These are phyloP conservation scores for Jackrogersella multiformis DNA, from an alignment of 495 filamentous ascomycete species.

Conservation along the genomic window DNA sequence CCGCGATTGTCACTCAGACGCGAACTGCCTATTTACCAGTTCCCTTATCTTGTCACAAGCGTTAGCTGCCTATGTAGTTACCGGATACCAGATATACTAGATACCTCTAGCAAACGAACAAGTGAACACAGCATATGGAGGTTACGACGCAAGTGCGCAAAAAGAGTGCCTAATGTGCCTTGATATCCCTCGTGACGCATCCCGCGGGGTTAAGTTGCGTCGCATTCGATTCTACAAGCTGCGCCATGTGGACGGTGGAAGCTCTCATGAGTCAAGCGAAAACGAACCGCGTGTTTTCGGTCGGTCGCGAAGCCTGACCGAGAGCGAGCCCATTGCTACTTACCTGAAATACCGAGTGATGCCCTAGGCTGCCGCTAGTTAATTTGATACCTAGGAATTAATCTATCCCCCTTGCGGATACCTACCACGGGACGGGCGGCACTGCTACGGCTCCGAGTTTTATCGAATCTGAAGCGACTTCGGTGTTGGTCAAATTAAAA, in stretches of 20 bases:
- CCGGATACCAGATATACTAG: no score
- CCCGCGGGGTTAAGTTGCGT: constrained; percentile 23
- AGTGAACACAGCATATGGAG: constrained; percentile 12
- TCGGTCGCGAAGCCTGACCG: constrained; percentile 32
- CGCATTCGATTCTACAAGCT: constrained; percentile 30
- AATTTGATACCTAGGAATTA: no score
- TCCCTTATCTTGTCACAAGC: background rate
- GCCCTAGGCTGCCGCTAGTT: no score
- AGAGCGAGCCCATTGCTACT: constrained; percentile 8
- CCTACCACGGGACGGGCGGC: constrained; percentile 7
- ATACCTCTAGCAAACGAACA: background rate
- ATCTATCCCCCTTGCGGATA: background rate
- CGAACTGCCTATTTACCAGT: constrained; percentile 12
- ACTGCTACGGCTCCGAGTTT: constrained; percentile 18
- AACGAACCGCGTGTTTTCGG: constrained; percentile 26
- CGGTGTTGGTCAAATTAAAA: constrained; percentile 10
- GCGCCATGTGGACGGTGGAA: constrained; percentile 32
- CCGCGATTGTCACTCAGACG: constrained; percentile 25
- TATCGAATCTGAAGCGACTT: constrained; percentile 1
- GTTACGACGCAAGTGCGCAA: constrained; percentile 39
- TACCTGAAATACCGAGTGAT: no score
- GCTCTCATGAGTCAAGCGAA: constrained; percentile 16
- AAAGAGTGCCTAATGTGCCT: constrained; percentile 32
- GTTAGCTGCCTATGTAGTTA: background rate
- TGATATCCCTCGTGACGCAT: constrained; percentile 39